Conservation (phyloP, 495 filamentous ascomycete genomes). For the Oleoguttula mirabilis region DNA sequence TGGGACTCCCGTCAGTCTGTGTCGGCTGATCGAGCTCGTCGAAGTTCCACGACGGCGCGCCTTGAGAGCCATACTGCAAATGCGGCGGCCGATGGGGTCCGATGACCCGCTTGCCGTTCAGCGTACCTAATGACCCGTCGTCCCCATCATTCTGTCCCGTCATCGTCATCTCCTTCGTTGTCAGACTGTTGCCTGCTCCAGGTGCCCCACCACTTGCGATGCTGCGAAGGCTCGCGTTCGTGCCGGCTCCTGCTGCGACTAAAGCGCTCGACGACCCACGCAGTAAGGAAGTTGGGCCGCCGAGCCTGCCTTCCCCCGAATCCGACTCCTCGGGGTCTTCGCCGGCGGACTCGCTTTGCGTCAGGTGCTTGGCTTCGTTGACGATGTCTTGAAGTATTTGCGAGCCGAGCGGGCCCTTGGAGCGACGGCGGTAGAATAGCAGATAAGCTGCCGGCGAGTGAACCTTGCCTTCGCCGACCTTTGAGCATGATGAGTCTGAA, state of each 20-base stretch:
- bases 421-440: conserved; percentile 87
- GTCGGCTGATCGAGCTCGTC: not conserved
- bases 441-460: conserved; percentile 72
- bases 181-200: conserved; percentile 16
- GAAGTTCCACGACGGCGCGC: not conserved
- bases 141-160: not conserved
- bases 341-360: conserved; percentile 27
- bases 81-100: conserved; percentile 8
- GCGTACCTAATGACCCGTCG: too few relatives aligned
- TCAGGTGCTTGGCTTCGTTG: conserved; percentile 40
- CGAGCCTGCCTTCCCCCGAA: conserved; percentile 23
- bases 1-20: conserved; percentile 2
- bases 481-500: conserved; percentile 54
- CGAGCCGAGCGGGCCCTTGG: conserved; percentile 62
- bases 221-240: conserved; percentile 10
- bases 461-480: conserved; percentile 39
- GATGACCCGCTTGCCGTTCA: not conserved
- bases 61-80: conserved; percentile 2
- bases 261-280: conserved; percentile 32
- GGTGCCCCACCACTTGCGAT: conserved; percentile 5
- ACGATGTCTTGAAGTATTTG: conserved; percentile 56
- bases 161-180: conserved; percentile 11
- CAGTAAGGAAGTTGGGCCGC: conserved; percentile 19
- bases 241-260: conserved; percentile 25
- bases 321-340: conserved; percentile 13